Base-by-base conservation (phyloP, 2,329 filamentous ascomycete genomes). In the Cladophialophora bantiana region DNA sequence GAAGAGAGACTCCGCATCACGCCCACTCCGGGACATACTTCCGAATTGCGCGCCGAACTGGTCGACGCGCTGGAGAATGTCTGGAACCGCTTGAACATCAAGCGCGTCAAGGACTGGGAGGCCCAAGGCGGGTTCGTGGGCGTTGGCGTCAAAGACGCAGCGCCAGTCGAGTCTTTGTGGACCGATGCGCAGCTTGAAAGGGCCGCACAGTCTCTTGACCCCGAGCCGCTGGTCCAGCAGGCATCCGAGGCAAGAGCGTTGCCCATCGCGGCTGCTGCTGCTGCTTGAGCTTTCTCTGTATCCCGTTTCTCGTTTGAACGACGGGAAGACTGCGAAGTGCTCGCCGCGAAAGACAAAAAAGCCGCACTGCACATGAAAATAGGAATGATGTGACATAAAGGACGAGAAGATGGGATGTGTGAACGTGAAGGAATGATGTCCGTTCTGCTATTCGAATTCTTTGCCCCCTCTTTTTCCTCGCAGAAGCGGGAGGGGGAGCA, bases 1-100 rank as follows among this genome's bases (percentile, higher is more conserved):
- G 94, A 99, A 83, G 95, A 99, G 81, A 90, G 95, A 66, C 89
- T 99, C 64, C 91, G 95, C 72, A 93, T 99, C 78, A 99, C 95
- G 1, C 95, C 95, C 0, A 99, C 95, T 0, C 95, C 95, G 0
- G 95, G 95, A 52, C 95, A 99, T 78, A 88, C 87, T 63, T 90
- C 90, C 80, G 88, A 92, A 73, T 93, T 91, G 81, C 92, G 93
- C 69, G 90, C 96, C 71, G 88, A 96, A 74, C 89, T 99, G 4
- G 89, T 97, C 34, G 81, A 88, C 67, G 93, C 94, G 4, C 82
- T 99, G 38, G 92, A 97, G 73, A 86, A 88, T 73, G 94, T 99
- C 67, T 99, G 94, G 94, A 87, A 84, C 56, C 88, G 94, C 75
- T 87, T 99, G 2, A 89, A 88, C 68, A 94, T 97, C 81, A 97